These are phyloP conservation scores for Wickerhamiella vanderwaltii DNA, from an alignment of 805 yeast species.

Conservation along the genomic window DNA sequence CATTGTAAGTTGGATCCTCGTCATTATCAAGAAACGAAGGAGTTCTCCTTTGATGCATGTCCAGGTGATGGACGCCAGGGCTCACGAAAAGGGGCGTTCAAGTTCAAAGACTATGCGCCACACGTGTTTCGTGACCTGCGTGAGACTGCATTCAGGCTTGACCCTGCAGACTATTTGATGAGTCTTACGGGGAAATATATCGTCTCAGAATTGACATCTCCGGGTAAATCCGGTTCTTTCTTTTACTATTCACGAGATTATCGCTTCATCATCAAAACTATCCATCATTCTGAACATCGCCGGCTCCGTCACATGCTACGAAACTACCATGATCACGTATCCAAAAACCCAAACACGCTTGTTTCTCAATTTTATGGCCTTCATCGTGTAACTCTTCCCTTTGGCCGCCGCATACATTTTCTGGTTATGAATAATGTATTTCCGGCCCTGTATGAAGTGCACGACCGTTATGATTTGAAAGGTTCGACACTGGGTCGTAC, in stretches of 20 bases:
- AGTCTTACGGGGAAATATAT: conserved; percentile 89
- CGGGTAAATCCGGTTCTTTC: conserved; percentile 94
- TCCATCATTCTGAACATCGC: conserved; percentile 84
- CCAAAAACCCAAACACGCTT: conserved; percentile 72
- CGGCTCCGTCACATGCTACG: conserved; percentile 62
- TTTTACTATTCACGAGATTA: conserved; percentile 91
- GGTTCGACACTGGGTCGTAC: conserved; percentile 81
- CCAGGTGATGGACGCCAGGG: background rate
- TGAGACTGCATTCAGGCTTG: conserved; percentile 60
- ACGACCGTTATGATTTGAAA: conserved; percentile 76
- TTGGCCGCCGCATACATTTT: conserved; percentile 72
- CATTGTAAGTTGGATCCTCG: conserved; percentile 56
- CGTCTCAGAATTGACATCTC: conserved; percentile 81
- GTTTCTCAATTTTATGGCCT: conserved; percentile 90
- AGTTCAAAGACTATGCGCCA: conserved; percentile 95
- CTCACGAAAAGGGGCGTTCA: conserved; percentile 77
- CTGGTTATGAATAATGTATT: conserved; percentile 94
- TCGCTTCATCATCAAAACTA: conserved; percentile 88
- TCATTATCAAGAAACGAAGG: conserved; percentile 63
- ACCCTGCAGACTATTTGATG: conserved; percentile 90
- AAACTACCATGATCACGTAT: conserved; percentile 70
- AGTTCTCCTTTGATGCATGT: conserved; percentile 63
- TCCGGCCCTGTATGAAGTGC: conserved; percentile 84
- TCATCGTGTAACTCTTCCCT: conserved; percentile 84
- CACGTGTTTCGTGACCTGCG: conserved; percentile 84